Percentiles rank a stretch among this genome's conserved stretches.
Conservation (phyloP, 345 rosid genomes). For the Leavenworthia alabamica region DNA sequence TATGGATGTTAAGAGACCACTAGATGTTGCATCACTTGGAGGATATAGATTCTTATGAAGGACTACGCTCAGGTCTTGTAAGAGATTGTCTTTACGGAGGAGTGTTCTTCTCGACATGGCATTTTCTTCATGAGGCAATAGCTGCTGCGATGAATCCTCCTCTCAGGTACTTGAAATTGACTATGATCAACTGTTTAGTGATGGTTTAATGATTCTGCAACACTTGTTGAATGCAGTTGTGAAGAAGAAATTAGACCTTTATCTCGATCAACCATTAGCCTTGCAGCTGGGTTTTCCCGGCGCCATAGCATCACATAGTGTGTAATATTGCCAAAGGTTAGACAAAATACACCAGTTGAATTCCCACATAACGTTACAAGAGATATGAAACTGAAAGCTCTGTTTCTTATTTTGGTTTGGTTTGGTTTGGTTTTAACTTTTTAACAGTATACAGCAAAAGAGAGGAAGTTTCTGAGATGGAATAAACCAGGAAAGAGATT, state of each 20-base stretch:
- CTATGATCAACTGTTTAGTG: neutral
- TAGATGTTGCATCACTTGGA: conserved; percentile 65
- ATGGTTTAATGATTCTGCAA: conserved; percentile 1
- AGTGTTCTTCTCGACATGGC: conserved; percentile 83
- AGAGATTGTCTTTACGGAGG: conserved; percentile 83
- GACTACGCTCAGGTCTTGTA: conserved; percentile 61
- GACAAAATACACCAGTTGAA: neutral
- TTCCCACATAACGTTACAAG: neutral
- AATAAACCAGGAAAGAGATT: conserved; percentile 68
- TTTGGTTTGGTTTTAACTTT: neutral
- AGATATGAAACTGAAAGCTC: neutral
- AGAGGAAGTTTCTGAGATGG: conserved; percentile 74
- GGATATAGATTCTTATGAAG: conserved; percentile 79
- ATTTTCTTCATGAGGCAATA: conserved; percentile 61
- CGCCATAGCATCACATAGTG: conserved; percentile 78
- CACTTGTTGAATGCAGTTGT: conserved; percentile 36
- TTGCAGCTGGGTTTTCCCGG: conserved; percentile 89
- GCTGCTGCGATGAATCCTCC: conserved; percentile 77
- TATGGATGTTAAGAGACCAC: conserved; percentile 53
- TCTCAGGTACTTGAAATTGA: conserved; percentile 48
- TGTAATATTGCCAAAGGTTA: conserved; percentile 79
- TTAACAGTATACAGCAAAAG: conserved; percentile 55
- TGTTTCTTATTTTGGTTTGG: neutral
- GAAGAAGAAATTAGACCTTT: conserved; percentile 75
- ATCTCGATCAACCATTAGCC: conserved; percentile 57